Evolutionary conservation across 768 basidiomycete genomes (phyloP).

Genomic region (Leucosporidium creatinivorum): DNA sequence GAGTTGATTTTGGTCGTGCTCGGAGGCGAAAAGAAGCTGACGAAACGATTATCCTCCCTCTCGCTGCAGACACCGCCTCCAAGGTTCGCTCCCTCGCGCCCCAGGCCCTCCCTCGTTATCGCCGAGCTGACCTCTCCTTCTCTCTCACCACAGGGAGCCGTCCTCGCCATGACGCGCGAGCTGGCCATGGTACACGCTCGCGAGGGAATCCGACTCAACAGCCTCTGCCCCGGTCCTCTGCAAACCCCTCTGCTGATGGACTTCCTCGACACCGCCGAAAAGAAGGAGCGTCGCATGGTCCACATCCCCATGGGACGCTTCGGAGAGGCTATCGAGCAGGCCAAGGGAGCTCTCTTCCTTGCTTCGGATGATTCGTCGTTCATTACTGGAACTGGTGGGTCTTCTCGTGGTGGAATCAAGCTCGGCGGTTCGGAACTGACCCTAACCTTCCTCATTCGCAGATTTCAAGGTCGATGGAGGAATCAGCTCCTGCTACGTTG

Average conservation of each 20-base stretch:
- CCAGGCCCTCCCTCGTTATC: neutral
- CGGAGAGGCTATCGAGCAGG: conserved; percentile 91
- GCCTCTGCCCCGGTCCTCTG: conserved; percentile 78
- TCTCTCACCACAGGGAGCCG: conserved; percentile 53
- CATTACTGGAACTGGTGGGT: conserved; percentile 61
- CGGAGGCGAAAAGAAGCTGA: neutral
- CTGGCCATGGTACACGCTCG: conserved; percentile 95
- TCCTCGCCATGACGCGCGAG: conserved; percentile 97
- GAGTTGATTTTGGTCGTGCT: neutral
- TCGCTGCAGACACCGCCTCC: conserved; percentile 74
- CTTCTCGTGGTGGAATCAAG: conserved; percentile 13
- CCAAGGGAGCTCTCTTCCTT: conserved; percentile 83
- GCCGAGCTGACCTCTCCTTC: conserved; percentile 42
- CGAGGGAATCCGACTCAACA: conserved; percentile 93
- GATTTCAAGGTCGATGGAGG: conserved; percentile 98
- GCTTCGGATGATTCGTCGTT: conserved; percentile 95
- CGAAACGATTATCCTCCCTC: neutral
- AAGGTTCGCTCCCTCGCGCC: conserved; percentile 50
- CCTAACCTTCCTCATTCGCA: conserved; percentile 50
- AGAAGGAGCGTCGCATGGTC: conserved; percentile 71
- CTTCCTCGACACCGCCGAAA: conserved; percentile 93
- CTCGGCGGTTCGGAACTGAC: neutral
- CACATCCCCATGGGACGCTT: conserved; percentile 90
- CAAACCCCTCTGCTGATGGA: conserved; percentile 63
- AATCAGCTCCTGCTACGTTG: conserved; percentile 79